Evolutionary conservation across 2,329 filamentous ascomycete species (phyloP), one percentile per base, ranked within the genome.

Genomic region (Hysterium pulicare): DNA sequence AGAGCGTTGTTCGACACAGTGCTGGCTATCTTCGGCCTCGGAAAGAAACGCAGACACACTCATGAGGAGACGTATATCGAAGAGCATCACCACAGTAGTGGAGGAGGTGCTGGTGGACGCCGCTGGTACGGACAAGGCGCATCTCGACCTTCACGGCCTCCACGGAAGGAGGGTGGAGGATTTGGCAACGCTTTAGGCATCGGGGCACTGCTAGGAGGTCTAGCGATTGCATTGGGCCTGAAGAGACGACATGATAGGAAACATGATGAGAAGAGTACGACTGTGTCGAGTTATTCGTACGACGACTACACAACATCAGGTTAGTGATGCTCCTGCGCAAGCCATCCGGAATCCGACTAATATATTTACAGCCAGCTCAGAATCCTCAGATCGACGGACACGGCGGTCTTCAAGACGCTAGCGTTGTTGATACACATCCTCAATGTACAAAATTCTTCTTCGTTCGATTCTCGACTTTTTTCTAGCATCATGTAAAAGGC

Each of bases 51-150:
- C 50, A 68, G 66, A 50, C 68, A 66, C 40, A 68, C 68, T 22
- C 64, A 74, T 19, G 79, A 81, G 47, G 76, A 83, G 54, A 81
- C 84, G 36, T 71, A 82, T 41, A 72, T 77, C 54, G 82, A 86
- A 59, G 82, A 86, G 61, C 78, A 78, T 51, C 77, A 81, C 47
- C 76, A 80, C 41, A 70, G 73, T 49, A 75, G 80, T 54, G 67
- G 71, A 39, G 76, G 74, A 34, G 84, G 80, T 75, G 81, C 79
- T 41, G 79, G 74, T 21, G 72, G 74, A 28, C 70, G 75, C 51
- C 73, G 71, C 17, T 76, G 73, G 73, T 73, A 75, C 43, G 72
- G 73, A 36, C 61, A 68, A 11, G 54, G 57, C 37, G 63, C 64
- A 48, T 43, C 59, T 42, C 56, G 65, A 46, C 56, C 64, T 33